Evolutionary conservation across 2,329 filamentous ascomycete species (phyloP).

Genomic region (Venturia oleaginea): DNA sequence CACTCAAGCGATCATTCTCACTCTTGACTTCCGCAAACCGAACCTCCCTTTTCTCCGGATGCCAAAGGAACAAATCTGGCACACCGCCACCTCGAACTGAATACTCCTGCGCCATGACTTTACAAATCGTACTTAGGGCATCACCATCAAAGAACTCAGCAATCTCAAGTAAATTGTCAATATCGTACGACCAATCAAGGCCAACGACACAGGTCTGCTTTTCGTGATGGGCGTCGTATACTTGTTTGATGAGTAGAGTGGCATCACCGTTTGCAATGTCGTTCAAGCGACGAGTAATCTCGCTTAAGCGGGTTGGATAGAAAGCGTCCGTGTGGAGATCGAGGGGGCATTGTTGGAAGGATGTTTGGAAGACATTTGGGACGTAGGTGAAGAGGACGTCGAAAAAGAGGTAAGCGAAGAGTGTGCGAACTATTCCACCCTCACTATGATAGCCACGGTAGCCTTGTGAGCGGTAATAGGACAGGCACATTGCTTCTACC

Average conservation of each 20-base stretch:
- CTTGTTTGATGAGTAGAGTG: conserved; percentile 52
- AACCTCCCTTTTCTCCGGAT: conserved; percentile 32
- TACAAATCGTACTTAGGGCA: conserved; percentile 75
- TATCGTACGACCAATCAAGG: conserved; percentile 78
- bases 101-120: conserved; percentile 94
- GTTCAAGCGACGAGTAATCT: conserved; percentile 80
- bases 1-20: conserved; percentile 82
- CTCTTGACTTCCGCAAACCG: conserved; percentile 42
- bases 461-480: conserved; percentile 68
- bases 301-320: conserved; percentile 72
- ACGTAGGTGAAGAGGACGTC: conserved; percentile 89
- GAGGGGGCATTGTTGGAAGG: conserved; percentile 86
- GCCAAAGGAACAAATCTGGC: conserved; percentile 89
- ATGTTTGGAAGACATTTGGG: conserved; percentile 94
- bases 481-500: conserved; percentile 91
- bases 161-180: conserved; percentile 72
- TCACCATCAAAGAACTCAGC: conserved; percentile 68
- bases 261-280: conserved; percentile 80
- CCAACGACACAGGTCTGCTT: conserved; percentile 79
- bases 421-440: conserved; percentile 81
- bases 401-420: conserved; percentile 77
- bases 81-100: conserved; percentile 75
- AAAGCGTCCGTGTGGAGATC: conserved; percentile 92
- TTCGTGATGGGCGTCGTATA: conserved; percentile 61
- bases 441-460: conserved; percentile 96